Conservation (phyloP, 2,329 filamentous ascomycete species). For the Aspergillus sp. region DNA sequence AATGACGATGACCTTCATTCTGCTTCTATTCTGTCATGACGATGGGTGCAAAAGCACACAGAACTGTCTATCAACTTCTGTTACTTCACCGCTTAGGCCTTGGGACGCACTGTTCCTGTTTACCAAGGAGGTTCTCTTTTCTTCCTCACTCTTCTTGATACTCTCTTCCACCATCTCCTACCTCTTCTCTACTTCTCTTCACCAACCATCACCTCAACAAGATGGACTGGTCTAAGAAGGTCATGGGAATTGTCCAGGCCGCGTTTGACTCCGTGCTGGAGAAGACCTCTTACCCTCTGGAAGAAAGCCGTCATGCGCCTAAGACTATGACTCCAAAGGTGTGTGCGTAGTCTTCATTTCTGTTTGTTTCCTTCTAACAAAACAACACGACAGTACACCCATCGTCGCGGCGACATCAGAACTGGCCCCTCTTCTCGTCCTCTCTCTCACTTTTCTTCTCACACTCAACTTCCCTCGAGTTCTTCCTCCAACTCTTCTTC, state of each 20-base stretch:
- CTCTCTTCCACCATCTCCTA: background rate
- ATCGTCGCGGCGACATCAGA: background rate
- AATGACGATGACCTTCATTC: too few relatives aligned
- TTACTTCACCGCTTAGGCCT: too few relatives aligned
- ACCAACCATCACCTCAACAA: background rate
- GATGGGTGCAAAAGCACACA: too few relatives aligned
- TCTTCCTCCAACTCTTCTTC: background rate
- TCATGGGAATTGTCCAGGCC: slow-evolving; percentile 12
- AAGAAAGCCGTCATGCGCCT: slow-evolving; percentile 22
- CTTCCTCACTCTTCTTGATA: background rate
- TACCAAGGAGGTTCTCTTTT: too few relatives aligned
- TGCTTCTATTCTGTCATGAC: too few relatives aligned
- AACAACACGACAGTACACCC: background rate
- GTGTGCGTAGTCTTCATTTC: slow-evolving; percentile 35
- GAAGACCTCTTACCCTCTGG: slow-evolving; percentile 7
- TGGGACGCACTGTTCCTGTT: too few relatives aligned
- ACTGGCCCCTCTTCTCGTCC: background rate
- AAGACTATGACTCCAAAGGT: slow-evolving; percentile 43
- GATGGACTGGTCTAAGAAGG: background rate
- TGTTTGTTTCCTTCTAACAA: background rate
- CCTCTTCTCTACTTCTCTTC: background rate
- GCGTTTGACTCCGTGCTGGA: slow-evolving; percentile 14
- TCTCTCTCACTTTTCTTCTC: background rate
- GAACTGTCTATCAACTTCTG: too few relatives aligned
- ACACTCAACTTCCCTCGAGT: background rate